These are phyloP conservation scores for Microglena sp. DNA, from an alignment of 139 green algal species.

Conservation along the genomic window DNA sequence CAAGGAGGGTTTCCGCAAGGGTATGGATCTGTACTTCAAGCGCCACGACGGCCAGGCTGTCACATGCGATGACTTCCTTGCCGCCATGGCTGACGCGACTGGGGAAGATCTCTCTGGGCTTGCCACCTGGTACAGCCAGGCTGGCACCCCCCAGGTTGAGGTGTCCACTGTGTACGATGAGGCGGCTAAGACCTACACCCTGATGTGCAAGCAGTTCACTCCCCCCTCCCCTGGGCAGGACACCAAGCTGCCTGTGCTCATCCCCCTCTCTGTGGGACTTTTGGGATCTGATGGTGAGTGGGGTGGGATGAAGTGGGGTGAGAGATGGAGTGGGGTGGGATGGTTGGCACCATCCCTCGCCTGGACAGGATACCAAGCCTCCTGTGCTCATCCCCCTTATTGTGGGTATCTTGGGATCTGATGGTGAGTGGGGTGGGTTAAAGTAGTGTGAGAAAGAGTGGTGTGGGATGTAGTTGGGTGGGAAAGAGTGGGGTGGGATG, in stretches of 20 bases:
- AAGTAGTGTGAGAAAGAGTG: too few species aligned
- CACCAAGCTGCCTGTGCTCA: slow-evolving; percentile 68
- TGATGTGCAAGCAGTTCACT: slow-evolving; percentile 60
- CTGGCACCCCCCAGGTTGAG: slow-evolving; percentile 4
- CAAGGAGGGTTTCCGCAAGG: slow-evolving; percentile 84
- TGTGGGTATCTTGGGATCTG: slow-evolving; percentile 70
- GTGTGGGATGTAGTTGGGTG: too few species aligned
- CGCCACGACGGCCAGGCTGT: slow-evolving; percentile 92
- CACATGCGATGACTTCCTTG: slow-evolving; percentile 95
- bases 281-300: slow-evolving; percentile 56
- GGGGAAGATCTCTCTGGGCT: slow-evolving; percentile 54
- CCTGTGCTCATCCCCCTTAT: slow-evolving; percentile 73
- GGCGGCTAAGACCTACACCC: slow-evolving; percentile 60
- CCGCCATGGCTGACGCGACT: slow-evolving; percentile 95
- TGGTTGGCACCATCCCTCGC: too few species aligned
- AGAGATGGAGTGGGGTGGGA: too few species aligned
- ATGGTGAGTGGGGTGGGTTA: slow-evolving; percentile 50
- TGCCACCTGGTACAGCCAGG: not conserved
- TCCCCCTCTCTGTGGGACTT: slow-evolving; percentile 76
- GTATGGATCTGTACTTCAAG: slow-evolving; percentile 98
- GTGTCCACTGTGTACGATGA: slow-evolving; percentile 54
- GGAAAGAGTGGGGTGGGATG: too few species aligned
- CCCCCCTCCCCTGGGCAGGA: slow-evolving; percentile 64
- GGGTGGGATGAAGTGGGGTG: too few species aligned
- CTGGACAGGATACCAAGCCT: slow-evolving; percentile 69